A percentile compares a stretch with the other conserved stretches of the same genome.
phyloP scores from a whole-genome alignment of 2,329 filamentous ascomycete species.

The Talaromyces sp. region DNA sequence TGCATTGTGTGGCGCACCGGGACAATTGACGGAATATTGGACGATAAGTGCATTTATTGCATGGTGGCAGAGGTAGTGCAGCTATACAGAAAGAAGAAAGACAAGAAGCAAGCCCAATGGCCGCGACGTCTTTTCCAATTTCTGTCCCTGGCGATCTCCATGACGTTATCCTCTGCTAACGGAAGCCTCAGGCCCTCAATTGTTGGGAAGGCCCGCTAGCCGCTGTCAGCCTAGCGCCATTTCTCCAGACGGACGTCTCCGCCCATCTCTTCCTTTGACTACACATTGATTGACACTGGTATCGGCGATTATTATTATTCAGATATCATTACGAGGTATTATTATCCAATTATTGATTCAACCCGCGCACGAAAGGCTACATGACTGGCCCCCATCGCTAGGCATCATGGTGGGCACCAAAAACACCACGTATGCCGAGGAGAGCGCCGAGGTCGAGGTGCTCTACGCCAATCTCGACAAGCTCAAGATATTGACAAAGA shows the following conservation, averaged over 20 bases:
- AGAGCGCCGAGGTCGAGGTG: slow-evolving; percentile 67
- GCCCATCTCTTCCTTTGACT: not conserved
- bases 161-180: slow-evolving; percentile 13
- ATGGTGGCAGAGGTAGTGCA: not conserved
- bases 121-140: not conserved
- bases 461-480: slow-evolving; percentile 76
- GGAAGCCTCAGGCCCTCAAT: too few species aligned
- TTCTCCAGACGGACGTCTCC: not conserved
- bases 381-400: not conserved
- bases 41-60: slow-evolving; percentile 26
- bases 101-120: not conserved
- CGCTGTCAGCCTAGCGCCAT: not conserved
- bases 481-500: slow-evolving; percentile 88
- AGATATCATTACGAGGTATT: too few species aligned
- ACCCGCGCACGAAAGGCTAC: too few species aligned
- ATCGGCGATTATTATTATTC: too few species aligned
- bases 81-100: too few species aligned
- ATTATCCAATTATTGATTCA: too few species aligned
- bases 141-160: slow-evolving; percentile 18
- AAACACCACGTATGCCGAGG: slow-evolving; percentile 61
- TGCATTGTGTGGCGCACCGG: slow-evolving; percentile 34
- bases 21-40: slow-evolving; percentile 23
- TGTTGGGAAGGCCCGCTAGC: not conserved
- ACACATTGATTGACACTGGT: not conserved
- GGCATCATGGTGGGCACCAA: slow-evolving; percentile 54